These are phyloP conservation scores for Acacia pycnantha DNA, from an alignment of 331 rosid genomes.

Conservation along the genomic window DNA sequence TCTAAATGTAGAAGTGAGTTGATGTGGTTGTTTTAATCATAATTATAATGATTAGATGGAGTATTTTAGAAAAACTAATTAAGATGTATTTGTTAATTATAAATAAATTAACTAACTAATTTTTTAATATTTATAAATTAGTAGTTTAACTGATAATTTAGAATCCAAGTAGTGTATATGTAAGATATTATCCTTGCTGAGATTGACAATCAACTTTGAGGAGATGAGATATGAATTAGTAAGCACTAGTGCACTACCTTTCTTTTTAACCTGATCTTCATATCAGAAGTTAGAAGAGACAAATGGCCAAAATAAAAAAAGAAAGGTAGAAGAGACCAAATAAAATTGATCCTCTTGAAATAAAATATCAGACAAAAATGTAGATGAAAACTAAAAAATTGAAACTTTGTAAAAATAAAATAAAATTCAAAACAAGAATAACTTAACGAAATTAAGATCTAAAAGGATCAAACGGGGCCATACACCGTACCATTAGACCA, in stretches of 20 bases:
- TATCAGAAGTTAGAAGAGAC: background rate
- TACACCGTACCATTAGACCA: too few species aligned
- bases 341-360: too few species aligned
- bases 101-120: background rate
- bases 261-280: background rate
- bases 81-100: background rate
- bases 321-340: too few species aligned
- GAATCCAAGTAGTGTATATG: background rate
- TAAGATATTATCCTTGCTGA: background rate
- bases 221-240: background rate
- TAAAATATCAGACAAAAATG: background rate
- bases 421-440: too few species aligned
- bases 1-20: too few species aligned
- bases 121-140: background rate
- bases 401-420: background rate
- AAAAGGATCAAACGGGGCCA: too few species aligned
- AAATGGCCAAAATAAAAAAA: background rate
- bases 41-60: background rate
- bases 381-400: background rate
- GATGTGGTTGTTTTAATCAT: background rate
- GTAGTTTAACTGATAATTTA: background rate
- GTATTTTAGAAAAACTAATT: background rate
- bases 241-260: background rate
- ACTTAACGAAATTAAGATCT: rapidly evolving
- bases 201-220: background rate